Percentiles rank a stretch among this genome's conserved stretches.
These are phyloP conservation scores for Candida golubevii DNA, from an alignment of 805 yeast species.

Conservation along the genomic window DNA sequence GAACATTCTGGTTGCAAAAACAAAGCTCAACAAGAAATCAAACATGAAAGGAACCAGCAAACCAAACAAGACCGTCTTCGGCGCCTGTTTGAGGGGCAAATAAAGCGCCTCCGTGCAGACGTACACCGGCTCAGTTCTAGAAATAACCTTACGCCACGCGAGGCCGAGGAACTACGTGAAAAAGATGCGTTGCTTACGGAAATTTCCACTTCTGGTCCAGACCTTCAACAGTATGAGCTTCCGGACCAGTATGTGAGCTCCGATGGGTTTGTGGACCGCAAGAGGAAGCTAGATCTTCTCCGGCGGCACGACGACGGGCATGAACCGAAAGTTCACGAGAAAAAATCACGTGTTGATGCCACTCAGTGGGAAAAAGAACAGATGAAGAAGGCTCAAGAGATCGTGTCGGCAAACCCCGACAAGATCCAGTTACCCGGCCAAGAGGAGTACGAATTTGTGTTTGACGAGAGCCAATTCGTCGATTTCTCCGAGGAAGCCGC, in stretches of 20 bases:
- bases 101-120: conserved; percentile 1
- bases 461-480: conserved; percentile 60
- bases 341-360: conserved; percentile 18
- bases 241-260: conserved; percentile 56
- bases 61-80: background rate
- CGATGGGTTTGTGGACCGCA: conserved; percentile 49
- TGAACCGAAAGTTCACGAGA: conserved; percentile 17
- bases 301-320: conserved; percentile 24
- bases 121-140: conserved; percentile 1
- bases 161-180: conserved; percentile 10
- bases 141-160: conserved; percentile 11
- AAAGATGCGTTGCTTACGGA: conserved; percentile 9
- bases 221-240: conserved; percentile 18
- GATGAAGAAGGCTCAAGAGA: conserved; percentile 36
- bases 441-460: conserved; percentile 66
- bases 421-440: conserved; percentile 39
- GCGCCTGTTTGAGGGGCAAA: conserved; percentile 7
- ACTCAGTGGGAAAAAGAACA: conserved; percentile 55
- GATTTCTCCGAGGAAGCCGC: conserved; percentile 47
- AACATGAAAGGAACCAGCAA: background rate
- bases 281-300: conserved; percentile 50
- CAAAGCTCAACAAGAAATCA: too few relatives aligned
- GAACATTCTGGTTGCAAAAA: too few relatives aligned
- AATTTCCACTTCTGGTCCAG: background rate
- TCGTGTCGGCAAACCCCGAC: conserved; percentile 26